These are phyloP conservation scores for Phytophthora hibernalis DNA, from an alignment of 352 stramenopile genomes.

Conservation along the genomic window DNA sequence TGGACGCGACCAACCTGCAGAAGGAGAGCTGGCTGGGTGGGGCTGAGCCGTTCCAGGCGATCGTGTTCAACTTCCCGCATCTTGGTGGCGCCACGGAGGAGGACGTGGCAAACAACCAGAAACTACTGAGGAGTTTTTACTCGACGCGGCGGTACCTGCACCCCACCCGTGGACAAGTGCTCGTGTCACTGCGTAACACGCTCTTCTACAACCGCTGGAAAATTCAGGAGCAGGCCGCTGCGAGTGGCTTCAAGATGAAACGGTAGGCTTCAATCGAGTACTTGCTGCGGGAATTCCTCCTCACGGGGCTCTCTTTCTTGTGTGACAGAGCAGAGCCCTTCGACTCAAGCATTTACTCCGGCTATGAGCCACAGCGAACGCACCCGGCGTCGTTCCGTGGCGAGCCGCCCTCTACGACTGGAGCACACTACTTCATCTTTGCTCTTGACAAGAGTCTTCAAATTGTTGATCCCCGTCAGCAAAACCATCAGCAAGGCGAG, in stretches of 20 bases:
- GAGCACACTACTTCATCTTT: constrained; percentile 79
- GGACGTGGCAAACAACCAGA: constrained; percentile 86
- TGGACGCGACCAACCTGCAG: constrained; percentile 75
- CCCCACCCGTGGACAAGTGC: constrained; percentile 63
- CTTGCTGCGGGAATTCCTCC: neutral
- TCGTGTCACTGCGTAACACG: constrained; percentile 80
- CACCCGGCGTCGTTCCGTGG: constrained; percentile 77
- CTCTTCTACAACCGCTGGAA: constrained; percentile 89
- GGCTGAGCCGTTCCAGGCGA: constrained; percentile 61
- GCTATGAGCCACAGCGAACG: constrained; percentile 80
- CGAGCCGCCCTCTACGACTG: constrained; percentile 74
- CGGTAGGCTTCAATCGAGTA: constrained; percentile 37
- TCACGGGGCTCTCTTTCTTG: neutral
- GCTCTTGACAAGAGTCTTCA: constrained; percentile 43
- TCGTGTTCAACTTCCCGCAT: constrained; percentile 91
- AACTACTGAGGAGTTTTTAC: constrained; percentile 74
- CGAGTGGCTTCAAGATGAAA: constrained; percentile 73
- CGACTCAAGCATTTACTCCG: constrained; percentile 69
- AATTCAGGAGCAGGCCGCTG: constrained; percentile 69
- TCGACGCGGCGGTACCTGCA: constrained; percentile 68
- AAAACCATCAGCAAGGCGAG: constrained; percentile 1
- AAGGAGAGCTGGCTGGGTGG: constrained; percentile 57
- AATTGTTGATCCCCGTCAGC: constrained; percentile 38
- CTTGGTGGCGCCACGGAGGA: constrained; percentile 83
- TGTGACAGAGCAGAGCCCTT: constrained; percentile 65